These are phyloP conservation scores for Cyberlindnera amylophila DNA, from an alignment of 805 yeast genomes.

Conservation along the genomic window DNA sequence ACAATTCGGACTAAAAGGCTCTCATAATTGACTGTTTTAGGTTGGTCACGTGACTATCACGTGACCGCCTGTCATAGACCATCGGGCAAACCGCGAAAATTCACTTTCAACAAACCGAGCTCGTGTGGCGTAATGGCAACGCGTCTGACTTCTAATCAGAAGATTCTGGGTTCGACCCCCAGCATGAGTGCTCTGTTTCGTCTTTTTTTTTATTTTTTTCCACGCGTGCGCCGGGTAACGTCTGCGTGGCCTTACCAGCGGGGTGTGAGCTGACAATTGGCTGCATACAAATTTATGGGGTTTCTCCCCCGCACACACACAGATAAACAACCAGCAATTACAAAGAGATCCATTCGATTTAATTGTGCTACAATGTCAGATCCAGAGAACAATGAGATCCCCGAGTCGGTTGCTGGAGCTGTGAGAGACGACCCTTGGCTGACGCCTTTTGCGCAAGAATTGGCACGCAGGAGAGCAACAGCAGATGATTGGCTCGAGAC, in stretches of 20 bases:
- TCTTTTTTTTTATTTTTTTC: constrained; percentile 10
- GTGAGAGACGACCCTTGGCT: constrained; percentile 81
- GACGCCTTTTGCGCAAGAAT: constrained; percentile 66
- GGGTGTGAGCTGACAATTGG: neutral
- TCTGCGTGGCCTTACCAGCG: too few species aligned
- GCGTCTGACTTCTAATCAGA: constrained; percentile 54
- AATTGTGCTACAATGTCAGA: too few species aligned
- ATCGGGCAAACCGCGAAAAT: neutral
- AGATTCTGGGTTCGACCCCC: constrained; percentile 57
- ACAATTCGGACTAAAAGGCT: too few species aligned
- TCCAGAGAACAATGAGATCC: too few species aligned
- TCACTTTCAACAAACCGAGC: constrained; percentile 27
- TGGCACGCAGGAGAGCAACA: constrained; percentile 61
- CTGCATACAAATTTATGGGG: neutral
- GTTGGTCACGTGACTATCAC: neutral
- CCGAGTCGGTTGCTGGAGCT: constrained; percentile 41
- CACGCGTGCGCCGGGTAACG: too few species aligned
- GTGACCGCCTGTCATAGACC: neutral
- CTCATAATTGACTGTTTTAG: too few species aligned
- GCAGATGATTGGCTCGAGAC: constrained; percentile 61
- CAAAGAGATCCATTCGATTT: too few species aligned
- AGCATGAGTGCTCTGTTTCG: constrained; percentile 41
- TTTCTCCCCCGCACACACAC: neutral
- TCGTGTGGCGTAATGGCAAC: constrained; percentile 55
- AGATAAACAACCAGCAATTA: too few species aligned